phyloP scores from a whole-genome alignment of 345 rosid species.

The Brassica rapa region DNA sequence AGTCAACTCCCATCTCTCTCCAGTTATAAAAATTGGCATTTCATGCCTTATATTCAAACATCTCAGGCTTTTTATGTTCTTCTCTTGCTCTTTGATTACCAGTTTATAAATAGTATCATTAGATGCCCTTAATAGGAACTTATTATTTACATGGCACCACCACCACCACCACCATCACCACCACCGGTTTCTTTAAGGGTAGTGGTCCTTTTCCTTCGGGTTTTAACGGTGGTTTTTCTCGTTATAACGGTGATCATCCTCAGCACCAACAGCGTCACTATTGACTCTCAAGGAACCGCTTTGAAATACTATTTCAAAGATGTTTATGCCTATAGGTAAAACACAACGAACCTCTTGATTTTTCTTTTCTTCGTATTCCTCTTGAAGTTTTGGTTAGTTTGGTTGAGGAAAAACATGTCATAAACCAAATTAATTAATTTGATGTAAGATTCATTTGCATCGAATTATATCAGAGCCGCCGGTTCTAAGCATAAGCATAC shows the following conservation, averaged over 20 bases:
- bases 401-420: neutral
- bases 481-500: neutral
- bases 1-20: neutral
- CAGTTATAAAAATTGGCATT: neutral
- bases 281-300: neutral
- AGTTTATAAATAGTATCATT: neutral
- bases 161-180: constrained; percentile 37
- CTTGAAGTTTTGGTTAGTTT: neutral
- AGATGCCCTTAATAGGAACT: neutral
- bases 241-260: constrained; percentile 40
- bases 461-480: neutral
- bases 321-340: constrained; percentile 42
- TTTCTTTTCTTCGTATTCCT: neutral
- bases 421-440: neutral
- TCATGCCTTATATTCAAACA: neutral
- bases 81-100: neutral
- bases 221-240: constrained; percentile 35
- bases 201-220: constrained; percentile 37
- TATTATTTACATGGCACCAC: constrained; percentile 32
- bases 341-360: neutral
- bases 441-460: neutral
- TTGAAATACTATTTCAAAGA: constrained; percentile 40
- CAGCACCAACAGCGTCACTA: constrained; percentile 36
- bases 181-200: constrained; percentile 8
- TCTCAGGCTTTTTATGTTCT: neutral